Evolutionary conservation across 2,329 filamentous ascomycete species (phyloP).

Genomic region (Boeremia lycopersici): DNA sequence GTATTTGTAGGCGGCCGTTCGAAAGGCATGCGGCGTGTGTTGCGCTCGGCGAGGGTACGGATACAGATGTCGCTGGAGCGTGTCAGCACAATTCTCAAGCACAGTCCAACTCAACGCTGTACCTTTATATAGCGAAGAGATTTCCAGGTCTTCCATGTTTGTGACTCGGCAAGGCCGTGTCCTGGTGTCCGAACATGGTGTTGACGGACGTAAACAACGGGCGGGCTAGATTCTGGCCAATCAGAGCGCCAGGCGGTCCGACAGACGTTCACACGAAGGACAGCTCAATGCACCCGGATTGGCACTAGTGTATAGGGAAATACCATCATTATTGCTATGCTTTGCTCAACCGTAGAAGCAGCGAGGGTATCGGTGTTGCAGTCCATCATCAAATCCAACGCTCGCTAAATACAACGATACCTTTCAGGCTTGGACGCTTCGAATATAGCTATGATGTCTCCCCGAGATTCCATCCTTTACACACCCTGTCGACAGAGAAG

Average conservation of each 20-base stretch:
- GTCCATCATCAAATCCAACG: constrained; percentile 18
- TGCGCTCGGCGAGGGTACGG: constrained; percentile 49
- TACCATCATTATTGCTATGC: constrained; percentile 3
- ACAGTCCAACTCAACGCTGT: neutral
- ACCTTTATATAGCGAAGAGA: constrained; percentile 45
- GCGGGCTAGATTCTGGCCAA: constrained; percentile 3
- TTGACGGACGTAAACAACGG: constrained; percentile 42
- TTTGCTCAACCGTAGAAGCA: constrained; percentile 32
- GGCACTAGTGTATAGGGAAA: neutral
- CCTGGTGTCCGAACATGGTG: constrained; percentile 17
- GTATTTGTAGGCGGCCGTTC: constrained; percentile 48
- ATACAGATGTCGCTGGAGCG: constrained; percentile 36
- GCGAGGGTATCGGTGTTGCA: constrained; percentile 44
- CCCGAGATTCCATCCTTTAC: constrained; percentile 7
- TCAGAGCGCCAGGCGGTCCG: constrained; percentile 11
- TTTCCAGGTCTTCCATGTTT: constrained; percentile 35
- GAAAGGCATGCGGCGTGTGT: constrained; percentile 48
- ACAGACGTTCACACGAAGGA: neutral
- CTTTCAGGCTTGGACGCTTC: constrained; percentile 3
- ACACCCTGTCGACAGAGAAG: constrained; percentile 8
- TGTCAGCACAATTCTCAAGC: constrained; percentile 8
- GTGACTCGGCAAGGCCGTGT: constrained; percentile 7
- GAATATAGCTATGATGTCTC: constrained; percentile 18
- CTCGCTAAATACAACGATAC: constrained; percentile 17
- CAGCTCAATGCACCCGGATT: neutral